These are phyloP conservation scores for Meira nashicola DNA, from an alignment of 1,284 basidiomycete genomes.

Conservation along the genomic window DNA sequence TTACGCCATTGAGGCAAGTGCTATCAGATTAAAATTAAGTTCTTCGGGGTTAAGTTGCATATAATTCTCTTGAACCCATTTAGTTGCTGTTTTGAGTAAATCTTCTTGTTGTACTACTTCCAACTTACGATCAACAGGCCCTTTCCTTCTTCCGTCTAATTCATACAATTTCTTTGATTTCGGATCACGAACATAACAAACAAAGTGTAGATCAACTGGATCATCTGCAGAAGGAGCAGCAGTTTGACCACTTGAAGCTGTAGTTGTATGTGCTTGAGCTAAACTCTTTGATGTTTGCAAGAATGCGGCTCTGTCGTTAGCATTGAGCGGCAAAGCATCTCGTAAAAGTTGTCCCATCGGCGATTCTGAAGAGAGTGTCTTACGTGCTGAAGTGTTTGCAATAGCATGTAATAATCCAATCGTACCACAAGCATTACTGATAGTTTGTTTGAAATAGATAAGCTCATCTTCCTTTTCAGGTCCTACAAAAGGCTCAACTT, in stretches of 20 bases:
- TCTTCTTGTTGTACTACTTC: slow-evolving; percentile 14
- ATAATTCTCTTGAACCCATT: slow-evolving; percentile 42
- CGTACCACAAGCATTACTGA: slow-evolving; percentile 53
- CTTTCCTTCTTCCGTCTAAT: slow-evolving; percentile 46
- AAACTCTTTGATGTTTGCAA: slow-evolving; percentile 29
- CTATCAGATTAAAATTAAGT: slow-evolving; percentile 49
- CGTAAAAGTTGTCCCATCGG: slow-evolving; percentile 29
- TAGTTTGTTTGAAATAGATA: slow-evolving; percentile 51
- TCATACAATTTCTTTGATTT: slow-evolving; percentile 37
- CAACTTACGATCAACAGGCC: slow-evolving; percentile 35
- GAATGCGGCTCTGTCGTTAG: slow-evolving; percentile 18
- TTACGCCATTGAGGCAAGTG: slow-evolving; percentile 18
- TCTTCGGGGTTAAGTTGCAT: slow-evolving; percentile 42
- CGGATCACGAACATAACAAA: slow-evolving; percentile 44
- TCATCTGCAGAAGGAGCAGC: slow-evolving; percentile 43
- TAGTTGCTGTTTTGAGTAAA: slow-evolving; percentile 26
- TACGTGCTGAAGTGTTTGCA: slow-evolving; percentile 36
- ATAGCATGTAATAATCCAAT: slow-evolving; percentile 52
- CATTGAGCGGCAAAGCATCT: slow-evolving; percentile 10
- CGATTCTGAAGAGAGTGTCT: slow-evolving; percentile 24
- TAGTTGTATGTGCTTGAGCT: slow-evolving; percentile 30
- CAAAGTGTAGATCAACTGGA: slow-evolving; percentile 49
- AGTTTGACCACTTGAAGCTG: slow-evolving; percentile 42
- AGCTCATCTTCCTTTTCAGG: slow-evolving; percentile 17
- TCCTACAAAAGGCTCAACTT: slow-evolving; percentile 12